A percentile compares a stretch with the other conserved stretches of the same genome.
Evolutionary conservation across 2,329 filamentous ascomycete genomes (phyloP).

Genomic region (Fusarium poae): DNA sequence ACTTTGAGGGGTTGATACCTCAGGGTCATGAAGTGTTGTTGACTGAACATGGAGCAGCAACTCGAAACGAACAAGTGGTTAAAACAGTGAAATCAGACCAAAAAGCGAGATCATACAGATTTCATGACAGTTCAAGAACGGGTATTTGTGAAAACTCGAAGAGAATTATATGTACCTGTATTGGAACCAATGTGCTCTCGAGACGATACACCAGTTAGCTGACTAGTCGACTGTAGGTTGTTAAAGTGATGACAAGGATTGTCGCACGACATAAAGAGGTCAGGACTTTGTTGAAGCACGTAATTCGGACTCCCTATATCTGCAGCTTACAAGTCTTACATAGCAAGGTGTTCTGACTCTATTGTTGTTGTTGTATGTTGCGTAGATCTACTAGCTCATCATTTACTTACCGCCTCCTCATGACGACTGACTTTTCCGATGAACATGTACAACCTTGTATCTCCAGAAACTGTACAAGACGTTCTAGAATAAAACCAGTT

Average conservation of each 20-base stretch:
- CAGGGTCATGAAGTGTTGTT: neutral
- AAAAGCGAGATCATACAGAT: neutral
- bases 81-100: neutral
- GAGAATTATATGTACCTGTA: no score
- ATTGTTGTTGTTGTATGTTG: neutral
- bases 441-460: neutral
- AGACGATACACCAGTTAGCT: no score
- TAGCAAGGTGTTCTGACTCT: accelerated
- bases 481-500: constrained; percentile 2
- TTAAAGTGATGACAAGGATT: neutral
- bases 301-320: neutral
- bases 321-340: neutral
- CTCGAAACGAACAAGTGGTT: neutral
- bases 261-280: neutral
- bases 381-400: neutral
- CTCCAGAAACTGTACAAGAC: neutral
- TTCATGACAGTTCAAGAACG: neutral
- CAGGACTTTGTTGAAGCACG: no score
- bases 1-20: no score
- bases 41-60: neutral
- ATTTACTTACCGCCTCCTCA: neutral
- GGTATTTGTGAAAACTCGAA: accelerated
- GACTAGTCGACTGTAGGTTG: neutral
- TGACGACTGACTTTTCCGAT: no score
- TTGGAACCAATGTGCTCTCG: no score